Evolutionary conservation across 2,329 filamentous ascomycete genomes (phyloP).

Genomic region (Fusarium compactum): DNA sequence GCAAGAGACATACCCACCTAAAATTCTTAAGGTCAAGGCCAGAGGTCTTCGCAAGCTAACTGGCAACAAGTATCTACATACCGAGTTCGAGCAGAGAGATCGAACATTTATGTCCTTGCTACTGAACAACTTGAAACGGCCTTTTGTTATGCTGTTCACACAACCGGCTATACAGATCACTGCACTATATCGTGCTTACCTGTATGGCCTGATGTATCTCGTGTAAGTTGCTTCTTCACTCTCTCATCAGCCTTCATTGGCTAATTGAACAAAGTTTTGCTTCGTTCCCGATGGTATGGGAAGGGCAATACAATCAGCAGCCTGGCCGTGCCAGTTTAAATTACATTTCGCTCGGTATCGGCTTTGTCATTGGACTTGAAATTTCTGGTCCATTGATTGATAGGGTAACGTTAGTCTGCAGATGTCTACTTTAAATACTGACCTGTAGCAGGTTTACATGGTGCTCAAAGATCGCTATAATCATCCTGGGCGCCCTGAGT

Average conservation of each 20-base stretch:
- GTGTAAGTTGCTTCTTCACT: slow-evolving; percentile 47
- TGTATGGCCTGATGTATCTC: slow-evolving; percentile 67
- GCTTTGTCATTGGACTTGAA: slow-evolving; percentile 66
- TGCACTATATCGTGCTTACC: slow-evolving; percentile 61
- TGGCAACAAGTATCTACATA: slow-evolving; percentile 46
- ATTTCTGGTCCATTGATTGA: slow-evolving; percentile 60
- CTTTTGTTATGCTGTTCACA: slow-evolving; percentile 61
- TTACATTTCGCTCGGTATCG: slow-evolving; percentile 65
- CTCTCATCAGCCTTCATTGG: rapidly evolving
- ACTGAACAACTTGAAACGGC: slow-evolving; percentile 55
- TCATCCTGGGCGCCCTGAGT: slow-evolving; percentile 47
- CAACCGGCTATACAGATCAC: slow-evolving; percentile 65
- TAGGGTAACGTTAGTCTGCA: slow-evolving; percentile 35
- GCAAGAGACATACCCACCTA: slow-evolving; percentile 55
- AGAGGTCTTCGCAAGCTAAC: slow-evolving; percentile 46
- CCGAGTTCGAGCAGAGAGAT: slow-evolving; percentile 48
- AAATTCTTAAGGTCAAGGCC: slow-evolving; percentile 48
- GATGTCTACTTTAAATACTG: rapidly evolving
- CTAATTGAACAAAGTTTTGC: slow-evolving; percentile 53
- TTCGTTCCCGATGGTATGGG: slow-evolving; percentile 64
- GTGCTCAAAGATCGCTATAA: slow-evolving; percentile 35
- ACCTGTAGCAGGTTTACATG: slow-evolving; percentile 43
- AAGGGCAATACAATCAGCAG: slow-evolving; percentile 60
- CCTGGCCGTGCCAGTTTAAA: slow-evolving; percentile 62
- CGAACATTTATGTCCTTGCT: slow-evolving; percentile 44